Base-by-base conservation (phyloP, 2,329 filamentous ascomycete species). In the Penicillium sp. region DNA sequence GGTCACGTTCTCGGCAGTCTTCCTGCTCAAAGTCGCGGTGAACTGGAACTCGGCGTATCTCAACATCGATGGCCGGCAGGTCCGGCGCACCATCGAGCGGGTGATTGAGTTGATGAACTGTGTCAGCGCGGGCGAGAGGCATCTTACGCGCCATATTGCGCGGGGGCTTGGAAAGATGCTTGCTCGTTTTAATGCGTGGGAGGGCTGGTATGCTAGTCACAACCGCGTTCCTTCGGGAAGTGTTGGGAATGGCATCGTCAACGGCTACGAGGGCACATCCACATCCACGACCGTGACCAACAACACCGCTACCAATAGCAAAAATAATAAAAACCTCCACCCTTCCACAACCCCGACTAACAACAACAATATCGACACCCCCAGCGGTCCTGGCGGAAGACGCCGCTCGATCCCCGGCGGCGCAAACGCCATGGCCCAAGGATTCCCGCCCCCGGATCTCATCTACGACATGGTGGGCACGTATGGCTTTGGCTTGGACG, bases 1-100 rank as follows among this genome's bases (percentile, higher is more conserved):
- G 70, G 73, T 77, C 48, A 76, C 74, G 11, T 77, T 77, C 59
- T 76, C 74, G 3, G 74, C 74, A 0, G 74, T 77, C 0, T 77
- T 77, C 58, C 61, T 77, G 30, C 69, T 77, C 50, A 77, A 77
- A 62, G 74, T 76, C 7, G 74, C 73, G 11, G 71, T 74, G 33
- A 75, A 73, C 51, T 76, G 73, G 72, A 74, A 75, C 59, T 71
- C 71, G 24, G 72, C 72, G 14, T 73, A 73, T 55, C 62, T 74
- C 11, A 74, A 68, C 48, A 70, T 75, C 42, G 70, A 74, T 40
- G 69, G 72, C 6, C 67, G 69, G 21, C 67, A 72, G 56, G 70
- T 72, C 18, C 72, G 73, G 11, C 67, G 64, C 14, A 62, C 75
- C 4, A 71, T 75, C 8, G 70, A 74, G 60, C 64, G 70, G 30